These are phyloP conservation scores for Zanthoxylum bungeanum DNA, from an alignment of 345 rosid genomes.

Conservation along the genomic window DNA sequence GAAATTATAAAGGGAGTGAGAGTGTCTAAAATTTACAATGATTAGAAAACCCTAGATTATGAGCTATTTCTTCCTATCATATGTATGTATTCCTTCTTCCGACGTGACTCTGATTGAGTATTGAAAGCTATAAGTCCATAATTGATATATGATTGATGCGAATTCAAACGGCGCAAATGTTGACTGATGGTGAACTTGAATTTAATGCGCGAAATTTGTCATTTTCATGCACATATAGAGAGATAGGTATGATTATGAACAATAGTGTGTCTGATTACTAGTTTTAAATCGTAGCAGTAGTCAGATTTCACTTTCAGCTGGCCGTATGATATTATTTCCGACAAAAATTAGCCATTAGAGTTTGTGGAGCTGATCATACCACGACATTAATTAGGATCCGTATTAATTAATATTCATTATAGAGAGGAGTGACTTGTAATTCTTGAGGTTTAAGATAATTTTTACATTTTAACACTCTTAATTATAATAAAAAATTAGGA, in stretches of 20 bases:
- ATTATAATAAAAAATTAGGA: too few relatives aligned
- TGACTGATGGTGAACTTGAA: neutral
- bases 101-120: neutral
- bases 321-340: neutral
- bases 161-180: neutral
- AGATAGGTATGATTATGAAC: neutral
- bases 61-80: neutral
- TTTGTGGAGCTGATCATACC: neutral
- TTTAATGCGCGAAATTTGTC: constrained; percentile 3
- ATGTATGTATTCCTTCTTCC: neutral
- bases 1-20: too few relatives aligned
- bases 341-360: neutral
- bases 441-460: too few relatives aligned
- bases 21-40: neutral
- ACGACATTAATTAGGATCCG: neutral
- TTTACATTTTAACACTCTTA: too few relatives aligned
- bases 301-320: neutral
- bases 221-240: too few relatives aligned
- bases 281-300: neutral
- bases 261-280: neutral
- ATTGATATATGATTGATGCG: neutral
- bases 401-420: too few relatives aligned
- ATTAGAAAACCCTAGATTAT: neutral
- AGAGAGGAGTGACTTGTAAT: too few relatives aligned
- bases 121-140: neutral